A percentile compares a stretch with the other conserved stretches of the same genome.
phyloP scores from a whole-genome alignment of 805 yeast species.

The Candida fluviatilis region DNA sequence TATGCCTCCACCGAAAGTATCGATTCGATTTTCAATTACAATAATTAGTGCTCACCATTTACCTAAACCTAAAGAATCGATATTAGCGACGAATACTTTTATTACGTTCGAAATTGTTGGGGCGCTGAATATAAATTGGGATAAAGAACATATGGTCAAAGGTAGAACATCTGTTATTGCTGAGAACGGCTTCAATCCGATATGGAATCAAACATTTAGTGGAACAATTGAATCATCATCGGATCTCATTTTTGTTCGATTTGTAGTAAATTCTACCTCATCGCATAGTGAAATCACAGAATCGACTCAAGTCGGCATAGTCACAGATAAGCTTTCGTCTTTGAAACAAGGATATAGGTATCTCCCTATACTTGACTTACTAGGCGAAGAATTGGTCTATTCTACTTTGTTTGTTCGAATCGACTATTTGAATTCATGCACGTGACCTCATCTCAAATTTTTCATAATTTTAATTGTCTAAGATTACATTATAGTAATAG shows the following conservation, averaged over 20 bases:
- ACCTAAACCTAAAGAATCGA: slow-evolving; percentile 59
- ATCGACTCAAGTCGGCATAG: slow-evolving; percentile 45
- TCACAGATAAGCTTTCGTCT: slow-evolving; percentile 57
- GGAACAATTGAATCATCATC: slow-evolving; percentile 34
- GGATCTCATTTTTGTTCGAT: slow-evolving; percentile 53
- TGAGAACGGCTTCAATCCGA: slow-evolving; percentile 84
- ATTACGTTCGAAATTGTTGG: slow-evolving; percentile 61
- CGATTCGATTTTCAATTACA: slow-evolving; percentile 20
- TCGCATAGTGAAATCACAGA: slow-evolving; percentile 1
- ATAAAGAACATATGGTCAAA: slow-evolving; percentile 10
- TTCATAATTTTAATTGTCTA: not conserved
- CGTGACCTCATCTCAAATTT: slow-evolving; percentile 5
- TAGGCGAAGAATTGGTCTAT: slow-evolving; percentile 70
- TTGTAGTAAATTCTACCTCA: slow-evolving; percentile 29
- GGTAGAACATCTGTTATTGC: slow-evolving; percentile 28
- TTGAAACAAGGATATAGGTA: slow-evolving; percentile 80
- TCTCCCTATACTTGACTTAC: slow-evolving; percentile 66
- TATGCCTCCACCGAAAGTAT: slow-evolving; percentile 5
- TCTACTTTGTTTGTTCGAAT: slow-evolving; percentile 46
- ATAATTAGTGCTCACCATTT: slow-evolving; percentile 83
- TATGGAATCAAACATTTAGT: slow-evolving; percentile 62
- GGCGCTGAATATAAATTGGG: slow-evolving; percentile 23
- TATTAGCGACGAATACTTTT: slow-evolving; percentile 54
- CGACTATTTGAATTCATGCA: slow-evolving; percentile 12
- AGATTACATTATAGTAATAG: not conserved